Conservation (phyloP, 495 filamentous ascomycete genomes). For the Endocarpon pusillum region DNA sequence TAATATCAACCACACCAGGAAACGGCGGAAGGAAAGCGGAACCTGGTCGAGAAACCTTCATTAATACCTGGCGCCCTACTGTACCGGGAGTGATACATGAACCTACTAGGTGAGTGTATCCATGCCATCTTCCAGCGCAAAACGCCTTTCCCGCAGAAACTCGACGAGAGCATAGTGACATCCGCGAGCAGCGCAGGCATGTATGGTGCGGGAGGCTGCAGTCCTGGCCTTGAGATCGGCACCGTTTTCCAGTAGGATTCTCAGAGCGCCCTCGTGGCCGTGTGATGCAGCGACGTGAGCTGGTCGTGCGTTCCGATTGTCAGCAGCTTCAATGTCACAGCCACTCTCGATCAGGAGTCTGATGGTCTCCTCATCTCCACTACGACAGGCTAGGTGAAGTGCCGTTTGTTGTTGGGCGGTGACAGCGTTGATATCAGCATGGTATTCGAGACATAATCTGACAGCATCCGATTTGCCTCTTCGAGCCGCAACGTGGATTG, state of each 20-base stretch:
- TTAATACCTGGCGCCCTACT: no score
- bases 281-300: constrained; percentile 14
- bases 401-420: constrained; percentile 11
- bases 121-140: no score
- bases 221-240: constrained; percentile 1
- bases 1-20: no score
- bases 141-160: no score
- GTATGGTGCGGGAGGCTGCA: no score
- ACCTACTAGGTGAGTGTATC: no score
- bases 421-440: constrained; percentile 6
- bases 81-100: no score
- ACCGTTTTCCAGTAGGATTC: constrained; percentile 1
- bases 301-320: constrained; percentile 9
- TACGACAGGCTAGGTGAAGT: constrained; percentile 15
- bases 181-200: no score
- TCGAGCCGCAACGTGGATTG: constrained; percentile 1
- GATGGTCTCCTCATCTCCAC: constrained; percentile 5
- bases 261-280: constrained; percentile 5
- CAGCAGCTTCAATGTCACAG: neutral
- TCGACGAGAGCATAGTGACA: no score
- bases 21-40: no score
- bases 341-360: constrained; percentile 1
- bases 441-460: neutral
- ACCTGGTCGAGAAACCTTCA: no score
- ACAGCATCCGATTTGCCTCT: neutral